These are phyloP conservation scores for Camillea tinctor DNA, from an alignment of 2,329 filamentous ascomycete species.

Conservation along the genomic window DNA sequence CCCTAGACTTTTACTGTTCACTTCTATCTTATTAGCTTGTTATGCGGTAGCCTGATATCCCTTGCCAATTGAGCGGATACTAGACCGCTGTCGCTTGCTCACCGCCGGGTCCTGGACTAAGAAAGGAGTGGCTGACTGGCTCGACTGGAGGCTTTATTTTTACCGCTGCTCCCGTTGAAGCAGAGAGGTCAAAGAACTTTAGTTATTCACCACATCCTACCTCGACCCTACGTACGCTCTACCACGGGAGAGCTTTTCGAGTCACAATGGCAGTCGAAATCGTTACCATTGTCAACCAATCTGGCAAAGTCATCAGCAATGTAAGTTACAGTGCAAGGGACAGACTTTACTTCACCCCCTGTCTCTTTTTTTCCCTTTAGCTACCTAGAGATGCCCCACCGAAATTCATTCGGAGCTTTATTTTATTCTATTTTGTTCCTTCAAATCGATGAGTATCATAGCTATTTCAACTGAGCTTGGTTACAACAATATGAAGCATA, in stretches of 20 bases:
- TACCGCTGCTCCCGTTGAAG: background rate
- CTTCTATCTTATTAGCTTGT: background rate
- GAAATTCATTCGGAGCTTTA: background rate
- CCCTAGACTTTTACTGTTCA: background rate
- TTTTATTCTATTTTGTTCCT: background rate
- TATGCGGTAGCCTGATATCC: background rate
- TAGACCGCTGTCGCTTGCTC: background rate
- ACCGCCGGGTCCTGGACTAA: background rate
- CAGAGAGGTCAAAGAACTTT: constrained; percentile 1
- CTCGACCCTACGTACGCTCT: too few species aligned
- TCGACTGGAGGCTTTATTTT: background rate
- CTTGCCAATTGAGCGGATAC: background rate
- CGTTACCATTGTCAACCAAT: constrained; percentile 33
- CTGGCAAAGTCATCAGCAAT: constrained; percentile 35
- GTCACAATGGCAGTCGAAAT: constrained; percentile 30
- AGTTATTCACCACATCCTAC: constrained; percentile 11
- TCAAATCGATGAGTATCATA: background rate
- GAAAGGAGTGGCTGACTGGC: background rate
- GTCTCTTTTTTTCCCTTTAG: constrained; percentile 1
- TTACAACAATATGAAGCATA: constrained; percentile 7
- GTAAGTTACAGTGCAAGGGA: constrained; percentile 21
- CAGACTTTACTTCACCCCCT: constrained; percentile 1
- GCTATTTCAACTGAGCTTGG: background rate
- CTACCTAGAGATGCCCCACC: constrained; percentile 3
- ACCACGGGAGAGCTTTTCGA: constrained; percentile 6